Evolutionary conservation across 2,329 filamentous ascomycete species (phyloP), one percentile per base, ranked within the genome.

Genomic region (Calonectria multiphialidica): DNA sequence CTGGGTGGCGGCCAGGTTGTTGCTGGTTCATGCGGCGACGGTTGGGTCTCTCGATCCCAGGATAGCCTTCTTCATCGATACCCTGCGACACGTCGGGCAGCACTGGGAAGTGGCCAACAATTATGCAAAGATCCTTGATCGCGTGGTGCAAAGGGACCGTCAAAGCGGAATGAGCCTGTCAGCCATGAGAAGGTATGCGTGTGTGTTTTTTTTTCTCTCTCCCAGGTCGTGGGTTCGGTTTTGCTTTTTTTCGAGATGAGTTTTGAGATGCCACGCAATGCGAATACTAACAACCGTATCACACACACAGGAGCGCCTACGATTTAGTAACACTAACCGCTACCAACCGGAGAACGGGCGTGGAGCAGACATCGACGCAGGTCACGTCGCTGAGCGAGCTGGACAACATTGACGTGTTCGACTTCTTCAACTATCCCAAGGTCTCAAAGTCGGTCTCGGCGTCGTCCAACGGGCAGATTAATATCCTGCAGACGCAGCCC

Each of bases 361-460:
- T 85, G 0, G 84, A 86, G 30, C 81, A 80, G 4, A 84, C 82
- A 5, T 83, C 83, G 18, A 83, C 84, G 0, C 84, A 84, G 49
- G 75, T 80, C 2, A 82, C 83, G 5, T 83, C 85, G 0, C 79
- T 84, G 5, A 82, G 79, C 72, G 85, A 87, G 68, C 79, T 87
- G 2, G 85, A 87, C 70, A 84, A 82, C 53, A 85, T 87, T 23
- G 85, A 87, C 30, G 80, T 87, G 3, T 87, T 87, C 53, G 85
- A 86, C 73, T 87, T 87, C 69, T 87, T 87, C 77, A 86, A 86
- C 28, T 85, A 83, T 49, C 85, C 85, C 15, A 83, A 83, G 21
- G 69, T 83, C 1, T 68, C 78, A 1, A 77, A 80, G 35, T 69
- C 77, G 16, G 72, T 61, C 5, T 59, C 75, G 9, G 70, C 75